Base-by-base conservation (phyloP, 179 eudicot genomes). In the Sideroxylon spinosum region DNA sequence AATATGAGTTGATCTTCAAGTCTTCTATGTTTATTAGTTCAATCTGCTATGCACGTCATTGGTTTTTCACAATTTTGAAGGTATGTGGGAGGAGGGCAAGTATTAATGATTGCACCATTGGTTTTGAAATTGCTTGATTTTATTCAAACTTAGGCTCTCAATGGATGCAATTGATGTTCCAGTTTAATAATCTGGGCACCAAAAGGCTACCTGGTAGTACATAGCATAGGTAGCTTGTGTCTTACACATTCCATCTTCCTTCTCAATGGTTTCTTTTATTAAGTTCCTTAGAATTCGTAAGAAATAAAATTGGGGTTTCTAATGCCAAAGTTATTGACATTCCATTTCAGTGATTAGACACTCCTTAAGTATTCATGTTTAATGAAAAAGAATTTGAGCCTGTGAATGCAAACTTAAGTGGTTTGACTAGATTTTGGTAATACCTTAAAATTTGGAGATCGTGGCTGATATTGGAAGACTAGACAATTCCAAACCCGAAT, bases 131-230 rank as follows among this genome's bases (percentile, higher is more conserved):
- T 68, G 37, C 25, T 5, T 6, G 9, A 14, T 53, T 6, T 56
- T 20, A 13, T 55, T 7, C 64, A 32, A 8, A 20, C 55, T 67
- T 52, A 26, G 44, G 75, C 52, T 9, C 75, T 49, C 75, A 52
- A 7, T 20, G 32, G 28, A 16, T 29, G 7, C 25, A 10, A 20
- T 19, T 44, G 55, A 61, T 13, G 69, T 23, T n/a, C 28, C 29
- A 57, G 57, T 57, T 32, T 55, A 14, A 53, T 72, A 7, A 53
- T 53, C 6, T n/a, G 9, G 48, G 59, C 25, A 29, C 49, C 3
- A 37, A 19, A 73, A 57, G 49, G 9, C 73, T 48, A 48, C 57
- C 73, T 70, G 73, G n/a, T 22, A 50, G 57, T 69, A 69, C 0
- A 16, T 17, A 10, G 73, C 46, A 52, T 13, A 3, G 23, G 11